Evolutionary conservation across 495 filamentous ascomycete species (phyloP).

Genomic region (Penicillium soppii): DNA sequence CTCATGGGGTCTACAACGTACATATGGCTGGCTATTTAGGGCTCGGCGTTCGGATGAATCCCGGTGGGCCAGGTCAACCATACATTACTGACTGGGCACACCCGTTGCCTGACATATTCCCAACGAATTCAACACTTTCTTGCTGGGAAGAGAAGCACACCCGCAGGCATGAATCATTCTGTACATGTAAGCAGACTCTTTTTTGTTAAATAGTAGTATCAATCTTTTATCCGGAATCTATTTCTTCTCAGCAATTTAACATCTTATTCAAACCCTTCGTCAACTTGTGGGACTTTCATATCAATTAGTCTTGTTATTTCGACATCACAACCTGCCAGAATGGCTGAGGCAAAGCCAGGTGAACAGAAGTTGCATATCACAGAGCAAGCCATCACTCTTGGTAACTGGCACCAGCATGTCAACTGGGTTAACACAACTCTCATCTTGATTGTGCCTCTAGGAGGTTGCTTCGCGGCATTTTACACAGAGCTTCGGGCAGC

Average conservation of each 20-base stretch:
- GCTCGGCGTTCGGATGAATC: not conserved
- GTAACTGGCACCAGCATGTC: constrained; percentile 89
- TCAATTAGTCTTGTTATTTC: not conserved
- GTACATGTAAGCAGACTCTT: not conserved
- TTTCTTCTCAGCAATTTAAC: not conserved
- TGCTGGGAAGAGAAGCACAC: not conserved
- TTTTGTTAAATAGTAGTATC: not conserved
- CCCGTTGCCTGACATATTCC: constrained; percentile 1
- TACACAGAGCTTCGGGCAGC: constrained; percentile 66
- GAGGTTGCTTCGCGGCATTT: constrained; percentile 67
- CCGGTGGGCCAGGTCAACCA: not conserved
- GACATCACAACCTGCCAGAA: not conserved
- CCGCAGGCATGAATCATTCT: not conserved
- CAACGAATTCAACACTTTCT: constrained; percentile 11
- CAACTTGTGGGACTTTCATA: not conserved
- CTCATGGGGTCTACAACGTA: too few relatives aligned
- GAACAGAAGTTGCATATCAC: constrained; percentile 40
- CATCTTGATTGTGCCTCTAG: constrained; percentile 75
- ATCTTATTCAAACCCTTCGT: not conserved
- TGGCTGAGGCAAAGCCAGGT: constrained; percentile 1
- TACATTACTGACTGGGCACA: not conserved
- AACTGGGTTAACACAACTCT: constrained; percentile 84
- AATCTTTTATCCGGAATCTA: not conserved
- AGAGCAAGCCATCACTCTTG: constrained; percentile 63
- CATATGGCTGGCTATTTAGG: too few relatives aligned